Evolutionary conservation across 129 eudicot genomes (phyloP).

Genomic region (Pseudognaphalium luteoalbum): DNA sequence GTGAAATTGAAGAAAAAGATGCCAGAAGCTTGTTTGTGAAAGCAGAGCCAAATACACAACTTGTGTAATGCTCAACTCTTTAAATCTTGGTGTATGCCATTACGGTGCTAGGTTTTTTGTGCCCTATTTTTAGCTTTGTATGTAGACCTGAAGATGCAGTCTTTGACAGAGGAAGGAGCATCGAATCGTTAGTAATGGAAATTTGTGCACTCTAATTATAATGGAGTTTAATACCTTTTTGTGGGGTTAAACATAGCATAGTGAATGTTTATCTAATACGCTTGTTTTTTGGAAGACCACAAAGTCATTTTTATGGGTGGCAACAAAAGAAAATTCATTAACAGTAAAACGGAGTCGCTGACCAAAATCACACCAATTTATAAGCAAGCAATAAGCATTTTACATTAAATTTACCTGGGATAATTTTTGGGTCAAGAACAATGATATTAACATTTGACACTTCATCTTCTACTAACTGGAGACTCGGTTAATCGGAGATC

Average conservation of each 20-base stretch:
- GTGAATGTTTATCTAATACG: background rate
- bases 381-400: background rate
- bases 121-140: conserved; percentile 1
- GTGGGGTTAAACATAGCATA: background rate
- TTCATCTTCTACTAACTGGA: background rate
- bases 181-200: conserved; percentile 1
- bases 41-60: conserved; percentile 43
- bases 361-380: no score
- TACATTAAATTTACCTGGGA: background rate
- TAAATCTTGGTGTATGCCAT: conserved; percentile 4
- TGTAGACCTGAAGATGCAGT: conserved; percentile 6
- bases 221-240: background rate
- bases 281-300: no score
- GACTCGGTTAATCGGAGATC: no score
- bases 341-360: no score
- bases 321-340: no score
- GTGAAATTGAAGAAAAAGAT: conserved; percentile 64
- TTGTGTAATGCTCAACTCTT: conserved; percentile 35
- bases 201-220: conserved; percentile 11
- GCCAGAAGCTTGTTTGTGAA: conserved; percentile 54
- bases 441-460: no score
- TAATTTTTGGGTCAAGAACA: background rate
- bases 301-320: no score
- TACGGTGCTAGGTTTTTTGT: background rate
- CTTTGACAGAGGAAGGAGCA: background rate